Conservation (phyloP, 169 alveolate species). For the Plasmodium vivax region DNA sequence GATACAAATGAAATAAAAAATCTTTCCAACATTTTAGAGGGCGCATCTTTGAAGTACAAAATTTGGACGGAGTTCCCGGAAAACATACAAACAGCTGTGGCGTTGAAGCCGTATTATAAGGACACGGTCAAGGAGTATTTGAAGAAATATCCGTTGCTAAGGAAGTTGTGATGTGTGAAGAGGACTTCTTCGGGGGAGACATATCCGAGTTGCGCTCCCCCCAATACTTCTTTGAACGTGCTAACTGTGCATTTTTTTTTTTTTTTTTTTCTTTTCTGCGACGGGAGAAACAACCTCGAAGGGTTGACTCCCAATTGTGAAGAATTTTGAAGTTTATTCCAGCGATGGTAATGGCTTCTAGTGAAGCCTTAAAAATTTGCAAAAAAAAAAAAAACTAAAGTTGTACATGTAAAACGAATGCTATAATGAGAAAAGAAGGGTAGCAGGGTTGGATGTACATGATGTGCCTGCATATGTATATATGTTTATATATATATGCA, state of each 20-base stretch:
- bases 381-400: slow-evolving; percentile 56
- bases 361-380: slow-evolving; percentile 84
- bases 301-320: not conserved
- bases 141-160: slow-evolving; percentile 73
- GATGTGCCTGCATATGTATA: slow-evolving; percentile 44
- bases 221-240: not conserved
- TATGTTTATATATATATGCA: slow-evolving; percentile 42
- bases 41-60: slow-evolving; percentile 51
- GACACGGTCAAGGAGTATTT: slow-evolving; percentile 71
- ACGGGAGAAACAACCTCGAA: not conserved
- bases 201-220: not conserved
- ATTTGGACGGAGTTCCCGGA: slow-evolving; percentile 79
- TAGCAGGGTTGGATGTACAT: slow-evolving; percentile 2
- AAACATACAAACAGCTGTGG: slow-evolving; percentile 76
- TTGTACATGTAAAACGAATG: slow-evolving; percentile 72
- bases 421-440: slow-evolving; percentile 46
- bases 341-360: slow-evolving; percentile 83
- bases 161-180: slow-evolving; percentile 19
- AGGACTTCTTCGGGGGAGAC: not conserved
- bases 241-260: not conserved
- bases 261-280: not conserved
- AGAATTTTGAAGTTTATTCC: not conserved
- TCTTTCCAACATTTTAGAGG: slow-evolving; percentile 61
- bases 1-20: slow-evolving; percentile 55
- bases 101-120: slow-evolving; percentile 76